Conservation (phyloP, 2,329 filamentous ascomycete species). For the Colletotrichum salicis region DNA sequence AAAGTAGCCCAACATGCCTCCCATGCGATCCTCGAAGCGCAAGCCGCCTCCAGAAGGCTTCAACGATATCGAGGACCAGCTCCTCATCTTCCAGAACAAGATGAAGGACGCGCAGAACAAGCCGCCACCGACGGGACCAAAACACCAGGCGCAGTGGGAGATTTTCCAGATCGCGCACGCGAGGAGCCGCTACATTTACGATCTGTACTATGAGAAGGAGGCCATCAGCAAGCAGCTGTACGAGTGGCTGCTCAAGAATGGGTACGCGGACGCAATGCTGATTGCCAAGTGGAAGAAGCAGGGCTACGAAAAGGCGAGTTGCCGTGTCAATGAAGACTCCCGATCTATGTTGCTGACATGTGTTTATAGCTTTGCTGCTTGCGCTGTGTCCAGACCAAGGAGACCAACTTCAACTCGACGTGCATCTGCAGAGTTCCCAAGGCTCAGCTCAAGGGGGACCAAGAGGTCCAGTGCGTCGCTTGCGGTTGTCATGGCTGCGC, state of each 20-base stretch:
- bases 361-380: slow-evolving; percentile 82
- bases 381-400: slow-evolving; percentile 98
- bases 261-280: slow-evolving; percentile 92
- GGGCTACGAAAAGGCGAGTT: slow-evolving; percentile 90
- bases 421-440: slow-evolving; percentile 96
- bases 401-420: slow-evolving; percentile 98
- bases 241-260: slow-evolving; percentile 96
- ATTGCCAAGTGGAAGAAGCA: slow-evolving; percentile 99
- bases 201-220: slow-evolving; percentile 97
- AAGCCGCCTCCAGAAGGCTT: slow-evolving; percentile 89
- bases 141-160: slow-evolving; percentile 94
- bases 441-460: slow-evolving; percentile 87
- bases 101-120: slow-evolving; percentile 97
- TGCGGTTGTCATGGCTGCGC: slow-evolving; percentile 94
- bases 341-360: slow-evolving; percentile 39
- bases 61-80: slow-evolving; percentile 86
- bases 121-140: slow-evolving; percentile 79
- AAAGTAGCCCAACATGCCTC: slow-evolving; percentile 68
- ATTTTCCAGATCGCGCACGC: slow-evolving; percentile 98
- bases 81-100: slow-evolving; percentile 87
- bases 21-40: slow-evolving; percentile 78
- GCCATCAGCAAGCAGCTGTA: slow-evolving; percentile 93
- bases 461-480: slow-evolving; percentile 91
- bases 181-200: slow-evolving; percentile 92
- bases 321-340: background rate